phyloP scores from a whole-genome alignment of 441 rosid species.

The Populus hybrid region DNA sequence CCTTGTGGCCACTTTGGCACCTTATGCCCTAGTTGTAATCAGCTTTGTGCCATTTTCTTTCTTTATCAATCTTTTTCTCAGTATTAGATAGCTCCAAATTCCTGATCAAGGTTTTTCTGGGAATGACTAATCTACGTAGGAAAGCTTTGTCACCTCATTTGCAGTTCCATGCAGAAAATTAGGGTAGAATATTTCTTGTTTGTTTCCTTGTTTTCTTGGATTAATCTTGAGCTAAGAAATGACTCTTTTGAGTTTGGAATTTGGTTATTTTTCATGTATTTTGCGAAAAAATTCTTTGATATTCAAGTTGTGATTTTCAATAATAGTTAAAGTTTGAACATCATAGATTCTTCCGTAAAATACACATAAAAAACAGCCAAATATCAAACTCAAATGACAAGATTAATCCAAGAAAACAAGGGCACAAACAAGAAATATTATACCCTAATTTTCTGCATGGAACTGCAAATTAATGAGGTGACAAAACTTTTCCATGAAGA shows the following conservation, averaged over 20 bases:
- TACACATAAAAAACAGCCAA: not conserved
- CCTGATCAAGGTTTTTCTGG: not conserved
- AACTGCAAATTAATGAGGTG: not conserved
- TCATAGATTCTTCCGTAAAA: not conserved
- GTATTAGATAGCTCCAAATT: not conserved
- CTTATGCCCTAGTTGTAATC: not conserved
- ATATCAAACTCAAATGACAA: not conserved
- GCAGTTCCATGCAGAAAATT: not conserved
- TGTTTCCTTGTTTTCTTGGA: too few relatives aligned
- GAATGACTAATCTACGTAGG: not conserved
- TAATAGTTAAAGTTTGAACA: too few relatives aligned
- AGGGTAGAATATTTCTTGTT: not conserved
- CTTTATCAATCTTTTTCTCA: not conserved
- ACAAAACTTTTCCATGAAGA: not conserved
- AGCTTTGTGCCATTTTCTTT: not conserved
- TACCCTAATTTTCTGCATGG: not conserved
- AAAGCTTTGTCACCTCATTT: not conserved
- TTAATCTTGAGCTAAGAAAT: too few relatives aligned
- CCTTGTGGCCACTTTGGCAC: not conserved
- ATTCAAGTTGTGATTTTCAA: too few relatives aligned
- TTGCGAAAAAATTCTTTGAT: too few relatives aligned
- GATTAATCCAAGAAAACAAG: not conserved
- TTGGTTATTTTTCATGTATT: too few relatives aligned
- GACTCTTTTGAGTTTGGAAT: too few relatives aligned
- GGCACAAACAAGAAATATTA: not conserved